phyloP scores from a whole-genome alignment of 371 early-diverging fungal genomes.

The Syncephalastrum monosporum region DNA sequence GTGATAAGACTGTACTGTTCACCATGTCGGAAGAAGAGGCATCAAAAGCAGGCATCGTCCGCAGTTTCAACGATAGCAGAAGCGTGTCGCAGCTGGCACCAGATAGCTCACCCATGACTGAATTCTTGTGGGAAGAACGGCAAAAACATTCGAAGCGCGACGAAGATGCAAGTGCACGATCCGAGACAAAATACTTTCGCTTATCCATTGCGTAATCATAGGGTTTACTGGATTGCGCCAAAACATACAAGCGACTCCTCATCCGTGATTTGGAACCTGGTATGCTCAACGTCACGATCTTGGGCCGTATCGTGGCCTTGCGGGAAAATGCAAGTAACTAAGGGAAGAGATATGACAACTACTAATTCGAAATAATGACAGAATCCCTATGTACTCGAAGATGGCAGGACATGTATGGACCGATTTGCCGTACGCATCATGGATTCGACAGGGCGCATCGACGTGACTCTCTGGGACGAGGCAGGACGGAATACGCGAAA shows the following conservation, averaged over 20 bases:
- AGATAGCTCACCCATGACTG: no score
- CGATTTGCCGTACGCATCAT: slow-evolving; percentile 33
- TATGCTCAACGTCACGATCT: slow-evolving; percentile 42
- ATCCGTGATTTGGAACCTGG: slow-evolving; percentile 27
- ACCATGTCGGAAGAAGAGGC: slow-evolving; percentile 45
- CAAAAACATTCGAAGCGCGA: slow-evolving; percentile 15
- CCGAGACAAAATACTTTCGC: not conserved
- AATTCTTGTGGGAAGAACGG: no score
- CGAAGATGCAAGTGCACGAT: slow-evolving; percentile 24
- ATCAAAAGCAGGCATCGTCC: slow-evolving; percentile 26
- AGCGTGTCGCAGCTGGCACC: slow-evolving; percentile 16
- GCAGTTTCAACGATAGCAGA: slow-evolving; percentile 8
- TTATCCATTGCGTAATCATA: slow-evolving; percentile 1
- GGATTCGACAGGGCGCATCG: slow-evolving; percentile 33
- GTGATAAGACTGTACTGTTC: slow-evolving; percentile 33
- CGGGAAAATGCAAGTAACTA: slow-evolving; percentile 33
- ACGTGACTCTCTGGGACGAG: slow-evolving; percentile 44
- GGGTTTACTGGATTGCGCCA: slow-evolving; percentile 42
- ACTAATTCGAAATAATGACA: not conserved
- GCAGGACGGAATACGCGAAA: slow-evolving; percentile 26
- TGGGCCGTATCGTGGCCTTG: slow-evolving; percentile 37
- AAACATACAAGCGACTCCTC: slow-evolving; percentile 23
- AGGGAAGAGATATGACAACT: not conserved
- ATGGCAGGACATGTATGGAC: slow-evolving; percentile 21
- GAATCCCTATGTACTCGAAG: slow-evolving; percentile 3